Evolutionary conservation across 169 alveolate genomes (phyloP).

Genomic region (Toxoplasma gondii): DNA sequence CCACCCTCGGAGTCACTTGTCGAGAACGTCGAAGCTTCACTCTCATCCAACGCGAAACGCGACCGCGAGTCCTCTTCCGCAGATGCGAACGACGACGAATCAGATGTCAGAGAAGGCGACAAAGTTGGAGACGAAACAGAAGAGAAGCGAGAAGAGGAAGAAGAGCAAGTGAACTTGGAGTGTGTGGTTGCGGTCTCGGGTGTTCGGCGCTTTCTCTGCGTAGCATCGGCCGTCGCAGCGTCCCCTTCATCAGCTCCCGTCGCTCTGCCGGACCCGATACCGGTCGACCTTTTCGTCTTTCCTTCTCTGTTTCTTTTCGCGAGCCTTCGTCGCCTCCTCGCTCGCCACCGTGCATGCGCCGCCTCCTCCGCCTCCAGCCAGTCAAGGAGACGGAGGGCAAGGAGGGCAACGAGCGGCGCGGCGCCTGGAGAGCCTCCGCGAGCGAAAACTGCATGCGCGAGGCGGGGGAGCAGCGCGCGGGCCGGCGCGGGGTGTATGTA

Average conservation of each 20-base stretch:
- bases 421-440: not conserved
- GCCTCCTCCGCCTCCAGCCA: not conserved
- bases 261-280: too few species aligned
- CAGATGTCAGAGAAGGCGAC: not conserved
- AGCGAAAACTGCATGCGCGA: not conserved
- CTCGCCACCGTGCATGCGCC: not conserved
- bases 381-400: not conserved
- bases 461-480: conserved; percentile 30
- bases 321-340: not conserved
- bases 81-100: not conserved
- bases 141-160: not conserved
- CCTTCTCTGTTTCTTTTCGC: not conserved
- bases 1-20: not conserved
- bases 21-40: not conserved
- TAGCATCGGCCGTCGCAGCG: too few species aligned
- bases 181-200: too few species aligned
- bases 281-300: not conserved
- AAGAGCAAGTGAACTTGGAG: too few species aligned
- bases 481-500: not conserved
- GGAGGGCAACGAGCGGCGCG: not conserved
- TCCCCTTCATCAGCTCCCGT: too few species aligned
- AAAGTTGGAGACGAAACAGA: not conserved
- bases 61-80: not conserved
- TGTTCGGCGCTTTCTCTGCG: too few species aligned
- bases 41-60: too few species aligned